These are phyloP conservation scores for Cutaneotrichosporon dermatis DNA, from an alignment of 1,284 basidiomycete genomes.

Conservation along the genomic window DNA sequence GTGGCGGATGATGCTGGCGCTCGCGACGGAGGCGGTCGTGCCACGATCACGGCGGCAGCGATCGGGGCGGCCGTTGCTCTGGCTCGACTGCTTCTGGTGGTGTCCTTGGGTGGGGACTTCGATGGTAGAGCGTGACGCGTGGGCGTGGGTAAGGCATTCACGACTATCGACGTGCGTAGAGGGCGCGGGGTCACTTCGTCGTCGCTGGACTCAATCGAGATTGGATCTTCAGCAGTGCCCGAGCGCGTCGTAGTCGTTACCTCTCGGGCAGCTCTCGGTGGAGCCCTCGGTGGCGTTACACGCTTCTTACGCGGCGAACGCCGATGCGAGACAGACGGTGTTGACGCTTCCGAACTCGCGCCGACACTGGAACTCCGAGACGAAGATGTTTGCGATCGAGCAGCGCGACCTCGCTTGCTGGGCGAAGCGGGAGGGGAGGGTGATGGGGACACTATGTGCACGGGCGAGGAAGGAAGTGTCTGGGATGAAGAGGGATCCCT, in stretches of 20 bases:
- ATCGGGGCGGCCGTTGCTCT: neutral
- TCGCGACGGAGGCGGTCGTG: too few relatives aligned
- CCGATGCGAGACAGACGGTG: neutral
- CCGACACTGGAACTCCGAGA: neutral
- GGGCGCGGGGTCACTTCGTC: neutral
- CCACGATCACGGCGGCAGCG: too few relatives aligned
- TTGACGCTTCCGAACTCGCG: neutral
- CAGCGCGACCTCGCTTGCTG: constrained; percentile 3
- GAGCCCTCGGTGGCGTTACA: neutral
- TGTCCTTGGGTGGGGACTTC: too few relatives aligned
- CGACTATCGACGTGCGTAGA: neutral
- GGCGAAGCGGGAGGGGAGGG: neutral
- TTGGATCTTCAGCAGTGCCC: constrained; percentile 2
- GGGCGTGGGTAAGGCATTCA: neutral
- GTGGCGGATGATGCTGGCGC: too few relatives aligned
- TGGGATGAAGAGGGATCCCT: constrained; percentile 3
- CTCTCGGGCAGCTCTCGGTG: neutral
- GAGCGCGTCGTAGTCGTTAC: too few relatives aligned
- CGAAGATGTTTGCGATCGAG: neutral
- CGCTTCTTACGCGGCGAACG: neutral
- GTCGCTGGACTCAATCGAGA: neutral
- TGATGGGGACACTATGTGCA: constrained; percentile 21
- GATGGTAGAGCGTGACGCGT: neutral
- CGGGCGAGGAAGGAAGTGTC: neutral
- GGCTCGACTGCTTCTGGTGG: neutral